Base-by-base conservation (phyloP, 140 eudicot species). In the Flaveria floridana region DNA sequence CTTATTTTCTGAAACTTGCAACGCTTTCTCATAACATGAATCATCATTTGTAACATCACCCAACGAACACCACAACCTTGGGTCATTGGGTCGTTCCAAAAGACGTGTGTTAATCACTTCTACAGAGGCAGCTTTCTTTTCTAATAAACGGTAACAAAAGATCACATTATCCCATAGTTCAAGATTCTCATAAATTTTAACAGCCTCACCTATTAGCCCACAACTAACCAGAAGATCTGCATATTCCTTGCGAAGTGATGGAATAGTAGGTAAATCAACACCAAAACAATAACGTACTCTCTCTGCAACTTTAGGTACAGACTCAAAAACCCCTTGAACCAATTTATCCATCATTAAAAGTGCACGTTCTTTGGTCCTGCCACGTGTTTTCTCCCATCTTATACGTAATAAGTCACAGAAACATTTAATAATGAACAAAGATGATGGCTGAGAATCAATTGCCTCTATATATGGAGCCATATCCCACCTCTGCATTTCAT, bases 401-500 rank as follows among this genome's bases (percentile, higher is more conserved):
- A 94, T 82, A 63, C 97, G 99, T 65, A 94, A 87, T 23, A 94
- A 68, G 67, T 85, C 87, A 80, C 96, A 85, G 56, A 82, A 86
- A 78, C 75, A 80, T 65, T 69, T 80, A 55, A 90, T 79, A 15
- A 78, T 81, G 76, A 83, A 94, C 52, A 65, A 81, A 2, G 91
- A 85, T 2, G 91, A 87, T 19, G 69, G 83, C 76, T 94, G 97
- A 50, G 99, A 88, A 81, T 94, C 99, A 70, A 90, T 78, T 28
- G 97, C 90, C 82, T 94, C 97, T n/a, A 94, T 90, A 67, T 88
- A 94, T 7, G 97, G 99, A 20, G 96, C 96, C 96, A 94, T 90
- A 69, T 84, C 92, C 97, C 94, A 90, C 76, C 77, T 85, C 73
- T 88, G 97, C 85, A 88, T 48, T 63, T 90, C 97, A 78, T 90